phyloP scores from a whole-genome alignment of 306 rosid genomes.

The Gillenia trifoliata region DNA sequence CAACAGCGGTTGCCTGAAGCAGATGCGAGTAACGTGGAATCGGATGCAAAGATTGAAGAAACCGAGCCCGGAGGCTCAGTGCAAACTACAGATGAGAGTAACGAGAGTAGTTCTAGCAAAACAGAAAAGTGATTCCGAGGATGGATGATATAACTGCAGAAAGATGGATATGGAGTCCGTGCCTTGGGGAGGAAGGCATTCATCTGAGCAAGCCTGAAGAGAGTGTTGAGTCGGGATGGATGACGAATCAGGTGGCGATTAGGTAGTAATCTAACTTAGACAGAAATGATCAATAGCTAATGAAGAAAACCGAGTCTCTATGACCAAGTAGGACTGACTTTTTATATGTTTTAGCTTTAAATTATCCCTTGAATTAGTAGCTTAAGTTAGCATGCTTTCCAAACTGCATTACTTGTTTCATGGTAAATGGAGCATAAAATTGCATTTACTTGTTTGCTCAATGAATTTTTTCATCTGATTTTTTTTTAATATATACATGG shows the following conservation, averaged over 20 bases:
- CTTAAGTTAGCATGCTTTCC: background rate
- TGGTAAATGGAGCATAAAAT: background rate
- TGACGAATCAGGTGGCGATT: background rate
- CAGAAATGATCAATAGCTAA: background rate
- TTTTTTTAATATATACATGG: background rate
- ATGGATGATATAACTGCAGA: conserved; percentile 28
- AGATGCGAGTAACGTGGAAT: conserved; percentile 34
- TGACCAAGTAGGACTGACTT: conserved; percentile 1
- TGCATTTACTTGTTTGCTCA: background rate
- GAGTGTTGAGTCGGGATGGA: background rate
- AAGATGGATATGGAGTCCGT: conserved; percentile 21
- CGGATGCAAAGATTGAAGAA: conserved; percentile 41
- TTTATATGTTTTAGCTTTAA: background rate
- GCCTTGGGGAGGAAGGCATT: background rate
- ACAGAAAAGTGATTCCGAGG: conserved; percentile 41
- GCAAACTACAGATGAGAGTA: conserved; percentile 29
- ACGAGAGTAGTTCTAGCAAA: conserved; percentile 44
- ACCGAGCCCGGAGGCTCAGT: conserved; percentile 31
- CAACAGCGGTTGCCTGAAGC: conserved; percentile 61
- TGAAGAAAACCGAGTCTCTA: background rate
- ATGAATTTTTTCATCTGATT: background rate
- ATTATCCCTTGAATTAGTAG: background rate
- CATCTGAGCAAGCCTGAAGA: background rate
- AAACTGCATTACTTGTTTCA: background rate
- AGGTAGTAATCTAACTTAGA: background rate